These are phyloP conservation scores for Endoconidiophora polonica DNA, from an alignment of 2,329 filamentous ascomycete species.

Conservation along the genomic window DNA sequence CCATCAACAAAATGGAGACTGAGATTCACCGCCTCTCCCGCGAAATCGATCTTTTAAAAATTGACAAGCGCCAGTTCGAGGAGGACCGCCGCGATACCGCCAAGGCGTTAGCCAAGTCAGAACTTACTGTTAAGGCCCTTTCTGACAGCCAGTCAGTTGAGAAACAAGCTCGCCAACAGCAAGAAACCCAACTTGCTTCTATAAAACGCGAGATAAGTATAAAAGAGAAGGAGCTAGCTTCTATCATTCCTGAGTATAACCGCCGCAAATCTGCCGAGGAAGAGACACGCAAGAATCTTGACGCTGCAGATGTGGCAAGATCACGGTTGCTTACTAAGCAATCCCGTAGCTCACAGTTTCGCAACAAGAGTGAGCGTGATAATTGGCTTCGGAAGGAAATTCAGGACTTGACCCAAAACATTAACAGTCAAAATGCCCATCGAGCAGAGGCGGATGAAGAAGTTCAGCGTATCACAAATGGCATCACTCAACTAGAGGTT, in stretches of 20 bases:
- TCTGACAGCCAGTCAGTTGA: conserved; percentile 67
- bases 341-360: conserved; percentile 72
- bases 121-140: conserved; percentile 68
- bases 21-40: conserved; percentile 68
- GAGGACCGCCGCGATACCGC: conserved; percentile 74
- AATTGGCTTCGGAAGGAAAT: conserved; percentile 68
- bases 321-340: conserved; percentile 83
- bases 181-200: conserved; percentile 53
- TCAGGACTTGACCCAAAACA: conserved; percentile 56
- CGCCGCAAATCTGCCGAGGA: conserved; percentile 57
- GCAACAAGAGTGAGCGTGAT: conserved; percentile 76
- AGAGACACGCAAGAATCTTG: conserved; percentile 52
- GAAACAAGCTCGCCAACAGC: conserved; percentile 53
- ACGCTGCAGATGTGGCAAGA: conserved; percentile 56
- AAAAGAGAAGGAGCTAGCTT: conserved; percentile 59
- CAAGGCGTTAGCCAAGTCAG: conserved; percentile 65
- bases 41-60: conserved; percentile 65
- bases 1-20: conserved; percentile 58
- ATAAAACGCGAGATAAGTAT: conserved; percentile 58
- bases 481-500: conserved; percentile 55
- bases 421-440: conserved; percentile 70
- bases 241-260: conserved; percentile 62
- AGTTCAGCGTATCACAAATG: conserved; percentile 50
- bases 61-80: conserved; percentile 76
- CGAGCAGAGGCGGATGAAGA: conserved; percentile 74